Evolutionary conservation across 257 asterid species (phyloP), one percentile per base, ranked within the genome.

Genomic region (Sherardia arvensis): DNA sequence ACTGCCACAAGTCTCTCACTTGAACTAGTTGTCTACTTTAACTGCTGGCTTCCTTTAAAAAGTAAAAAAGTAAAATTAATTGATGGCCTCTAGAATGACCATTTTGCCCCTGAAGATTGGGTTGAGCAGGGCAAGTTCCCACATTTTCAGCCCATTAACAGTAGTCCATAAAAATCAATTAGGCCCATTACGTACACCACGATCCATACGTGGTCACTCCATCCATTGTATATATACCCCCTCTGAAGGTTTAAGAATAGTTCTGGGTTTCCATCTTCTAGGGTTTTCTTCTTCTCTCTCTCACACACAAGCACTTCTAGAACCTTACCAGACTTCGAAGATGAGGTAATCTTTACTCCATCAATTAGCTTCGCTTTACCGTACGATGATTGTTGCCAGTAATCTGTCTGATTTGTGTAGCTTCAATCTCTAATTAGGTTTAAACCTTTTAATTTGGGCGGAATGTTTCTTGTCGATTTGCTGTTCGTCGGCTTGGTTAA

Each of bases 291-390:
- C 28, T 54, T 62, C 22, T 29, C 70, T 74, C 32, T 4, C 55
- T n/a, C 40, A 34, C 49, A 40, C 49, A 3, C 43, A 36, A 0
- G 2, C 40, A 34, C 11, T 3, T 8, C 7, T 12, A 8, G 28
- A 27, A 12, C 10, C 55, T n/a, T 36, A 60, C 48, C 36, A 45
- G 51, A 48, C 62, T 64, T 71, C 34, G 75, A 80, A 47, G 61
- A 86, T 86, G 94, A 86, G 94, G 94, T 84, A 71, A 43, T 29
- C 28, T 53, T 66, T 40, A 49, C 30, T 43, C 12, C 51, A 3
- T 38, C 38, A 32, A 3, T 11, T 59, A 4, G 25, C 8, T 11
- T 61, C n/a, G 15, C 59, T 11, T 6, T 1, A 5, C 26, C 1
- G 18, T 62, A 14, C 59, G 29, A 53, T 53, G 10, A 17, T 27